Base-by-base conservation (phyloP, 495 filamentous ascomycete genomes). In the Tetracladium setigerum region DNA sequence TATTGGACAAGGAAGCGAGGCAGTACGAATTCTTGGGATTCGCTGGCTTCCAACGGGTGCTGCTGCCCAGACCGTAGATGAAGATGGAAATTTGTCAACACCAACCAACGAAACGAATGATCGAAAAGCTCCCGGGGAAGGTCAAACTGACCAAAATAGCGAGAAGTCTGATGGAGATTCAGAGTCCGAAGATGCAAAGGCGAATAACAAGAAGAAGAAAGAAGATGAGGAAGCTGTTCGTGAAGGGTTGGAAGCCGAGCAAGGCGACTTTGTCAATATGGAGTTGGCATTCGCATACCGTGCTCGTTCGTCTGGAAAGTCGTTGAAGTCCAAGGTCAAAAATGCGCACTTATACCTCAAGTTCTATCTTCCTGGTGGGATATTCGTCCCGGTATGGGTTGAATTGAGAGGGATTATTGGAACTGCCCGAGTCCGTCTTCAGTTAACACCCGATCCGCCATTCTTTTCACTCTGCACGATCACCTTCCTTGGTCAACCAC, bases 401-500 rank as follows among this genome's bases (percentile, higher is more conserved):
- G 83, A 87, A 54, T 67, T 87, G 4, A 69, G 74, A 32, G 83
- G 81, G 12, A 63, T 84, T 16, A 72, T 85, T 5, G 79, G 83
- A 10, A 80, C 74, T 15, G 68, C 83, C 59, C 73, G 83, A 11
- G 49, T 86, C 6, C 74, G 81, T 22, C 69, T 86, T 14, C 83
- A 87, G 50, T 68, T 86, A 3, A 79, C 74, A 12, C 83, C 83
- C 4, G 83, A 87, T 54, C 83, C 83, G 3, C 83, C 83, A 0
- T 87, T 87, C 63, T 74, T 86, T 59, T 69, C 76, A 33, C 67
- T 87, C 7, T 82, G 75, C 53, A 87, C 83, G 0, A 56, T 87
- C 41, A 85, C 82, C 1, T 79, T 87, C 52, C 74, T 87, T n/a
- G 83, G 83, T n/a, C 83, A 87, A 58, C 84, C 84, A 0, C 76